Evolutionary conservation across 345 rosid genomes (phyloP).

Genomic region (Nasturtium officinale): DNA sequence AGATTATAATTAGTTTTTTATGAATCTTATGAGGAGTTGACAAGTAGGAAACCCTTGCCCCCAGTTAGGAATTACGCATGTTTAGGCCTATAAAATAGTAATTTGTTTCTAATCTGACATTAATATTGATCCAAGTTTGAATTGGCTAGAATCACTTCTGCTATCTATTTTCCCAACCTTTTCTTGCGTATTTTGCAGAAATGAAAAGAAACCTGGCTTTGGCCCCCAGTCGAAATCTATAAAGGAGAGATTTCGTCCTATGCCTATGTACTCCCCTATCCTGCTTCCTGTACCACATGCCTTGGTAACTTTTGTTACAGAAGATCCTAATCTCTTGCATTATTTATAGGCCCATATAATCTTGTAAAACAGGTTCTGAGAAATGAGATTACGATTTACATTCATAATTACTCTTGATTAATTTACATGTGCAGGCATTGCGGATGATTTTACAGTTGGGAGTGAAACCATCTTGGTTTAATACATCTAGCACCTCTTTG

Average conservation of each 20-base stretch:
- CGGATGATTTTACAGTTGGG: constrained; percentile 97
- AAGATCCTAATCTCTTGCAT: constrained; percentile 18
- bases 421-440: constrained; percentile 66
- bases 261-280: constrained; percentile 89
- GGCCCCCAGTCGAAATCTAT: constrained; percentile 51
- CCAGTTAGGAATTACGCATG: constrained; percentile 18
- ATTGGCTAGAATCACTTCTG: constrained; percentile 24
- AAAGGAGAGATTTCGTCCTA: constrained; percentile 90
- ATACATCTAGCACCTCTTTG: constrained; percentile 69
- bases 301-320: constrained; percentile 55
- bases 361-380: constrained; percentile 4
- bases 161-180: constrained; percentile 9
- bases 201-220: constrained; percentile 61
- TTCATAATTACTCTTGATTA: constrained; percentile 25
- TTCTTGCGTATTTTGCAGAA: constrained; percentile 53
- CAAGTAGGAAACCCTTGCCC: constrained; percentile 18
- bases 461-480: constrained; percentile 95
- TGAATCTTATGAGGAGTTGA: too few relatives aligned
- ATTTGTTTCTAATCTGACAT: constrained; percentile 15
- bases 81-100: constrained; percentile 4
- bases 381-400: constrained; percentile 11
- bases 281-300: constrained; percentile 92
- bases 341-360: background rate
- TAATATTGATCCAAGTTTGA: constrained; percentile 21
- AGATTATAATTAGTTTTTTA: constrained; percentile 23